Percentiles rank a stretch among this genome's conserved stretches.
Conservation (phyloP, 441 rosid genomes). For the Populus tomentosa region DNA sequence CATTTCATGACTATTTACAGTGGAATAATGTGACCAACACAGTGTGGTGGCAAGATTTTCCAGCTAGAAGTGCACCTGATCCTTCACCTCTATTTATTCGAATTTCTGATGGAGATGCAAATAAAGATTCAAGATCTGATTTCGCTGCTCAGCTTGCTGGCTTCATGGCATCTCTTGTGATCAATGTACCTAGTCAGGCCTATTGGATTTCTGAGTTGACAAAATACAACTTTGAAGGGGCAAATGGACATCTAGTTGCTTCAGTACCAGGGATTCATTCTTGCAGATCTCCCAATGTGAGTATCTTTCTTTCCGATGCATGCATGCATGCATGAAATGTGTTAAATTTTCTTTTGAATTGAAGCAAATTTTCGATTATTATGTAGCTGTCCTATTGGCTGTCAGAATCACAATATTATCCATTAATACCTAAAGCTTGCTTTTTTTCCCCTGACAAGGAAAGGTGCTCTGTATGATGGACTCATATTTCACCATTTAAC, state of each 20-base stretch:
- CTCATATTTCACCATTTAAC: slow-evolving; percentile 4
- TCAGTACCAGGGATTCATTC: slow-evolving; percentile 92
- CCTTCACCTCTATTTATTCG: slow-evolving; percentile 61
- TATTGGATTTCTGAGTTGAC: slow-evolving; percentile 74
- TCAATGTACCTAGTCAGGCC: slow-evolving; percentile 84
- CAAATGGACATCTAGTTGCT: slow-evolving; percentile 68
- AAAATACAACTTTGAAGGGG: slow-evolving; percentile 71
- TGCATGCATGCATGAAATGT: background rate
- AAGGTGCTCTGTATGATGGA: background rate
- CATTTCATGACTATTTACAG: slow-evolving; percentile 35
- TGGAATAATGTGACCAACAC: slow-evolving; percentile 91
- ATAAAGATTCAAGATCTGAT: slow-evolving; percentile 46
- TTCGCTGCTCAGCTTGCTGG: slow-evolving; percentile 92
- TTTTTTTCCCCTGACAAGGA: background rate
- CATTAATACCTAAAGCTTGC: background rate
- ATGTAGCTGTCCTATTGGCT: background rate
- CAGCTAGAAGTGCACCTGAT: slow-evolving; percentile 57
- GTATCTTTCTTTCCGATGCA: slow-evolving; percentile 25
- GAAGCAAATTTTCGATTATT: background rate
- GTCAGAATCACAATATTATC: slow-evolving; percentile 1
- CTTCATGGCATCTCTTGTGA: slow-evolving; percentile 74
- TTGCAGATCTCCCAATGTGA: slow-evolving; percentile 36
- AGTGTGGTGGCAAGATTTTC: slow-evolving; percentile 99
- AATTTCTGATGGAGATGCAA: slow-evolving; percentile 31
- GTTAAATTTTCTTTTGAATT: background rate